Evolutionary conservation across 2,329 filamentous ascomycete species (phyloP).

Genomic region (Colletotrichum graminicola): DNA sequence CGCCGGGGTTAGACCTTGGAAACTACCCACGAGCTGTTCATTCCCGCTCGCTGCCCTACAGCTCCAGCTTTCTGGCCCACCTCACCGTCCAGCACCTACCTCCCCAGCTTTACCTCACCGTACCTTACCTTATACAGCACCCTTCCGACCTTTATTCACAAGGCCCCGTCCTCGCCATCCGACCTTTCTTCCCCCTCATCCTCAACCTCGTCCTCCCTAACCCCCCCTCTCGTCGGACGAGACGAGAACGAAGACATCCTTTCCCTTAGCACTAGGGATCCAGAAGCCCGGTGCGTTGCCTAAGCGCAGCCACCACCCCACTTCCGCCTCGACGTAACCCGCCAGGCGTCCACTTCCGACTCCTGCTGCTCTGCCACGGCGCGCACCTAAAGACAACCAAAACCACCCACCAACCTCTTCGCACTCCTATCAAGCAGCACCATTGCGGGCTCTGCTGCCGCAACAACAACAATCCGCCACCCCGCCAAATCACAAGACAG

Average conservation of each 20-base stretch:
- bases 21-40: slow-evolving; percentile 17
- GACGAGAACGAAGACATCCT: slow-evolving; percentile 25
- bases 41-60: slow-evolving; percentile 6
- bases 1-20: slow-evolving; percentile 39
- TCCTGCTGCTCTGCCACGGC: slow-evolving; percentile 37
- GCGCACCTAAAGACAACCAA: slow-evolving; percentile 39
- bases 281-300: slow-evolving; percentile 40
- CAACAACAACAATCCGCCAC: slow-evolving; percentile 34
- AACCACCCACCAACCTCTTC: slow-evolving; percentile 38
- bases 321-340: slow-evolving; percentile 35
- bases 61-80: too few relatives aligned
- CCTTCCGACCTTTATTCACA: slow-evolving; percentile 4
- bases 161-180: slow-evolving; percentile 31
- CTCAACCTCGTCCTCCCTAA: slow-evolving; percentile 8
- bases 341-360: slow-evolving; percentile 26
- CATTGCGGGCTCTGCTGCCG: slow-evolving; percentile 24
- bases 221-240: slow-evolving; percentile 31
- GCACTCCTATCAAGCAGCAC: slow-evolving; percentile 21
- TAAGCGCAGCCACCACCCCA: slow-evolving; percentile 42
- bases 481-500: slow-evolving; percentile 40
- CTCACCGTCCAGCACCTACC: background rate
- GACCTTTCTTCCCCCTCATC: slow-evolving; percentile 16
- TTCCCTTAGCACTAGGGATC: slow-evolving; percentile 36
- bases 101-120: slow-evolving; percentile 16
- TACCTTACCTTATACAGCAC: slow-evolving; percentile 25